phyloP scores from a whole-genome alignment of 805 yeast genomes.

The Barnettozyma botsteinii region DNA sequence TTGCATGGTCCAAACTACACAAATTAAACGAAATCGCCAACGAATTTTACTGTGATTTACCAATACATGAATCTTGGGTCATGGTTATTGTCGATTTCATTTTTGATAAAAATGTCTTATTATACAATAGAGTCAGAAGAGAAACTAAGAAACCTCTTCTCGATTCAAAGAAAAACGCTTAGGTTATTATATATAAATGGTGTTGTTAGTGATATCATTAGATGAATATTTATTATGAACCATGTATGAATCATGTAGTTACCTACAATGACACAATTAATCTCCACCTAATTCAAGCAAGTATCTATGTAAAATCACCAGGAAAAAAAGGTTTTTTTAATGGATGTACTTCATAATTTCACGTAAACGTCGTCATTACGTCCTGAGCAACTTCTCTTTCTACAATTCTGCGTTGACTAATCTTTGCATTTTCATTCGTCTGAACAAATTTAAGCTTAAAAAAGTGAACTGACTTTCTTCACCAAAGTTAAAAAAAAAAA shows the following conservation, averaged over 20 bases:
- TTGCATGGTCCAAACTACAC: constrained; percentile 83
- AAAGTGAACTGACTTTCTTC: constrained; percentile 4
- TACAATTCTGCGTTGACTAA: too few relatives aligned
- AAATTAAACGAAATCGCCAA: constrained; percentile 57
- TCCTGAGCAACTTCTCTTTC: too few relatives aligned
- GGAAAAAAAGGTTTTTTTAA: too few relatives aligned
- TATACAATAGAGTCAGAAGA: constrained; percentile 82
- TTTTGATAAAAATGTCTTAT: constrained; percentile 55
- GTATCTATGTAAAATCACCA: background rate
- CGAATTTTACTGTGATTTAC: constrained; percentile 80
- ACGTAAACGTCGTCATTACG: too few relatives aligned
- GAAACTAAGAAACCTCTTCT: constrained; percentile 21
- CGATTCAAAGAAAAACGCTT: background rate
- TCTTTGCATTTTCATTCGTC: too few relatives aligned
- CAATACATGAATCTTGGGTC: constrained; percentile 72
- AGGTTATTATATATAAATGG: too few relatives aligned
- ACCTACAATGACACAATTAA: too few relatives aligned
- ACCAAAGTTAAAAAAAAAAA: background rate
- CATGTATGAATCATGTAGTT: too few relatives aligned
- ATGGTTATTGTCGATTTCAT: constrained; percentile 70
- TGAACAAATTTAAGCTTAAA: constrained; percentile 1
- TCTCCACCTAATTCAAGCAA: too few relatives aligned
- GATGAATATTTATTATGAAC: too few relatives aligned
- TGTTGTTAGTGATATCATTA: too few relatives aligned
- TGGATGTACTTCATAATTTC: too few relatives aligned